Evolutionary conservation across 768 basidiomycete species (phyloP).

Genomic region (Terana coerulea): DNA sequence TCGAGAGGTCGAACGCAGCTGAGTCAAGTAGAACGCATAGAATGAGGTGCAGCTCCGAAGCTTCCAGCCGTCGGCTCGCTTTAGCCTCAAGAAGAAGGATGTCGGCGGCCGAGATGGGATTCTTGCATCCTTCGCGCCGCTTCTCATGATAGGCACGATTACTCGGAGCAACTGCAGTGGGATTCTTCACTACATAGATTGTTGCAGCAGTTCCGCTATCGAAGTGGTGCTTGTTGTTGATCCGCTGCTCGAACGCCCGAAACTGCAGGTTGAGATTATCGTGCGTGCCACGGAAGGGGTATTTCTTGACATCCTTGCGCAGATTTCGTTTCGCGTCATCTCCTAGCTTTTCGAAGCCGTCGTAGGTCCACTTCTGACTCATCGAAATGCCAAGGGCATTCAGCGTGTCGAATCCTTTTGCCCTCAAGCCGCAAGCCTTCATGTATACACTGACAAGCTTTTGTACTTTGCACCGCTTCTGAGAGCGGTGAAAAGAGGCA

Average conservation of each 20-base stretch:
- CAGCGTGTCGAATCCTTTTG: slow-evolving; percentile 35
- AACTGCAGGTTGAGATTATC: slow-evolving; percentile 38
- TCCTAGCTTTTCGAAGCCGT: slow-evolving; percentile 4
- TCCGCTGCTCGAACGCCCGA: slow-evolving; percentile 32
- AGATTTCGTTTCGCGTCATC: slow-evolving; percentile 18
- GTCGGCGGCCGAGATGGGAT: not conserved
- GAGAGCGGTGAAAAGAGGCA: slow-evolving; percentile 7
- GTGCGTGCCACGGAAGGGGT: slow-evolving; percentile 31
- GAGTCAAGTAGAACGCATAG: slow-evolving; percentile 8
- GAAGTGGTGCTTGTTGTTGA: slow-evolving; percentile 34
- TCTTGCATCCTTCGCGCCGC: not conserved
- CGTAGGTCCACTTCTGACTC: slow-evolving; percentile 35
- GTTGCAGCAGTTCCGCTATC: slow-evolving; percentile 35
- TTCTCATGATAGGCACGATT: not conserved
- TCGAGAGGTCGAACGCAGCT: slow-evolving; percentile 4
- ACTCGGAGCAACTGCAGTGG: not conserved
- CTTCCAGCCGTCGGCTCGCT: not conserved
- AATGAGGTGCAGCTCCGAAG: not conserved
- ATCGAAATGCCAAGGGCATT: slow-evolving; percentile 35
- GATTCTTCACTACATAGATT: slow-evolving; percentile 9
- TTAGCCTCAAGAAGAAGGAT: slow-evolving; percentile 1
- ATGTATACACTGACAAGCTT: slow-evolving; percentile 35
- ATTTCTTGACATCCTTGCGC: slow-evolving; percentile 18
- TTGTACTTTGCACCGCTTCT: slow-evolving; percentile 11
- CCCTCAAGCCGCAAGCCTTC: slow-evolving; percentile 33